These are phyloP conservation scores for Leccinum sublutescens DNA, from an alignment of 768 basidiomycete genomes.

Conservation along the genomic window DNA sequence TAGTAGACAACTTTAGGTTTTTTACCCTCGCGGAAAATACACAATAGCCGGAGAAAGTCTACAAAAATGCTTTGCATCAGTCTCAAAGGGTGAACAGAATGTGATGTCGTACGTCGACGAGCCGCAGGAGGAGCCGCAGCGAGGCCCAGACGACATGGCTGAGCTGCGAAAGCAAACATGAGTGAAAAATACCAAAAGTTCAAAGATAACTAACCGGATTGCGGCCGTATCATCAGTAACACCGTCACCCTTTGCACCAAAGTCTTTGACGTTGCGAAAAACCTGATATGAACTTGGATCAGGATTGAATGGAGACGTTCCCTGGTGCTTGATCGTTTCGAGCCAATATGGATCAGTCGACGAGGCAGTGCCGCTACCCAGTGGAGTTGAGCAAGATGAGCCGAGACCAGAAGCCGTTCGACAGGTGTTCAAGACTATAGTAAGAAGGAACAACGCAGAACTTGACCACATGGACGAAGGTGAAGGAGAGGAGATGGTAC, in stretches of 20 bases:
- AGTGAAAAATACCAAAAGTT: constrained; percentile 10
- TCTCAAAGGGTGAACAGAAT: too few species aligned
- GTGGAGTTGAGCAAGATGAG: constrained; percentile 42
- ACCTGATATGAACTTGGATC: constrained; percentile 56
- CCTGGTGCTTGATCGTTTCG: constrained; percentile 68
- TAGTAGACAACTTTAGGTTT: background rate
- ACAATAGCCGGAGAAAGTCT: too few species aligned
- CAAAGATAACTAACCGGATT: constrained; percentile 48
- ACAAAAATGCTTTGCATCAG: too few species aligned
- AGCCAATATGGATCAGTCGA: constrained; percentile 57
- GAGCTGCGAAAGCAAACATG: constrained; percentile 34
- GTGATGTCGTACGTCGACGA: constrained; percentile 48
- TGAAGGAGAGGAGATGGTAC: background rate
- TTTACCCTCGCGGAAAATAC: constrained; percentile 37
- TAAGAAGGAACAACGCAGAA: constrained; percentile 8
- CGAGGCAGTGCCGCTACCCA: constrained; percentile 50
- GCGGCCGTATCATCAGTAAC: constrained; percentile 72
- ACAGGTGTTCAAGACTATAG: constrained; percentile 3
- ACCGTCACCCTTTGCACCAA: constrained; percentile 58
- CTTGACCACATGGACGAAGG: constrained; percentile 7
- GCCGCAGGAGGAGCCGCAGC: constrained; percentile 51
- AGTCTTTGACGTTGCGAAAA: constrained; percentile 72
- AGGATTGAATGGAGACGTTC: constrained; percentile 63
- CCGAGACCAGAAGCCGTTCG: constrained; percentile 36
- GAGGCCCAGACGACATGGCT: constrained; percentile 60